phyloP scores from a whole-genome alignment of 192 early-diverging fungal species.

The Coemansia sp. region DNA sequence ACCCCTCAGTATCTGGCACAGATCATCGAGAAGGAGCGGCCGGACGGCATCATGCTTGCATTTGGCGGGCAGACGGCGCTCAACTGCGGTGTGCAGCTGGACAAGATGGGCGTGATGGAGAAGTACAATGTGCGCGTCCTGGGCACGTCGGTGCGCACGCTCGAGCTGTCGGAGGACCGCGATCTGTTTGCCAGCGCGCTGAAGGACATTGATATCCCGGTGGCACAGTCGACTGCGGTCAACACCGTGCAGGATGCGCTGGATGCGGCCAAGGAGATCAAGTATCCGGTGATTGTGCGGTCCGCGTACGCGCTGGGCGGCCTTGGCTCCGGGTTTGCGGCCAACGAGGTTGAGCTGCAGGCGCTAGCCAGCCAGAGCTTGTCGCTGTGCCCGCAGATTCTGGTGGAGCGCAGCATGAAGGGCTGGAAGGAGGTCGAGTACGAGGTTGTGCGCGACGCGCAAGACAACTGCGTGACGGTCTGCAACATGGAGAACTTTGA shows the following conservation, averaged over 20 bases:
- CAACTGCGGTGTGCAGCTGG: slow-evolving; percentile 90
- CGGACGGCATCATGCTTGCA: slow-evolving; percentile 92
- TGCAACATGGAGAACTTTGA: slow-evolving; percentile 99
- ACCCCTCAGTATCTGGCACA: slow-evolving; percentile 88
- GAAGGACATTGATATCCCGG: slow-evolving; percentile 75
- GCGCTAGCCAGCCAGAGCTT: slow-evolving; percentile 83
- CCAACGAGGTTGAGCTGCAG: slow-evolving; percentile 68
- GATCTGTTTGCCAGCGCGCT: slow-evolving; percentile 93
- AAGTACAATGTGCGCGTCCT: slow-evolving; percentile 85
- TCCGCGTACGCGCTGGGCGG: slow-evolving; percentile 94
- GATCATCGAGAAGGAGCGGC: slow-evolving; percentile 90
- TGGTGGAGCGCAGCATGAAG: slow-evolving; percentile 95
- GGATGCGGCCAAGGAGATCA: slow-evolving; percentile 76
- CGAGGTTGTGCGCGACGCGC: slow-evolving; percentile 95
- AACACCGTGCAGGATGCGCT: slow-evolving; percentile 86
- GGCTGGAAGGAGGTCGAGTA: slow-evolving; percentile 99
- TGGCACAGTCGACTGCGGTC: slow-evolving; percentile 87
- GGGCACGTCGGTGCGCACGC: slow-evolving; percentile 90
- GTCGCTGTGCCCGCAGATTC: slow-evolving; percentile 84
- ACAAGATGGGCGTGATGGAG: slow-evolving; percentile 78
- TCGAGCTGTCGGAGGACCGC: slow-evolving; percentile 91
- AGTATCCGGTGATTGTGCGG: slow-evolving; percentile 93
- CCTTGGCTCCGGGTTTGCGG: slow-evolving; percentile 95
- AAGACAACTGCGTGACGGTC: slow-evolving; percentile 98
- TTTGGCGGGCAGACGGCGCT: slow-evolving; percentile 98